Evolutionary conservation across 176 grass and related monocot genomes (phyloP), one percentile per base, ranked within the genome.

Genomic region (Avena atlantica): DNA sequence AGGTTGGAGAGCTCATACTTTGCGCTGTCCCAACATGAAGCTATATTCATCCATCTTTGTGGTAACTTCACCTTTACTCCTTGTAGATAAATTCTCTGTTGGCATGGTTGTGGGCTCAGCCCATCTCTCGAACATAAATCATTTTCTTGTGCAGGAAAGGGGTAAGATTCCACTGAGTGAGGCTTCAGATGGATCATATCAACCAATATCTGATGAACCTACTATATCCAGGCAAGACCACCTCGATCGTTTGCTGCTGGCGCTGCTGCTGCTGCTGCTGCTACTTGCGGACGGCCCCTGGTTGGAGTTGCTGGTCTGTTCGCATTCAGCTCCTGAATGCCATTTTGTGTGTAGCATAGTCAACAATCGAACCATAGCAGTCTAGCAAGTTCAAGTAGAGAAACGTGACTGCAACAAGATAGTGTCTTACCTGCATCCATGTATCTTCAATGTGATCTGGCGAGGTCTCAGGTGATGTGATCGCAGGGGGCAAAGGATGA

Each of bases 231-330:
- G 64, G 97, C 97, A 65, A 97, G 92, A 87, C 94, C 91, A 60
- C 94, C 92, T 87, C 94, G 86, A 87, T 99, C 97, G 55, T 93
- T 94, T 63, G 82, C 61, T 47, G 74, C 92, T 84, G 40, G 6
- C 6, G 40, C 40, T 42, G 40, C 40, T 42, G 40, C 40, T 42
- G 40, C 40, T 42, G 40, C 40, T 42, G 82, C 61, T 47, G 74
- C 92, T 84, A 88, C 86, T 88, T 94, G 97, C 19, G 97, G 92
- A 42, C 97, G 97, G 56, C 94, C 97, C 86, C 97, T 90, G 40
- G 97, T 99, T 51, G 97, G 97, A 25, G 97, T 99, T 68, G 97
- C 81, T n/a, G 97, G 97, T 89, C 97, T 91, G 85, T 99, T 99
- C 34, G 97, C 97, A 90, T 99, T 99, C 61, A 99, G 89, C 51